A percentile compares a stretch with the other conserved stretches of the same genome.
These are phyloP conservation scores for Litsea cubeba DNA, from an alignment of 164 flowering plant species.

Conservation along the genomic window DNA sequence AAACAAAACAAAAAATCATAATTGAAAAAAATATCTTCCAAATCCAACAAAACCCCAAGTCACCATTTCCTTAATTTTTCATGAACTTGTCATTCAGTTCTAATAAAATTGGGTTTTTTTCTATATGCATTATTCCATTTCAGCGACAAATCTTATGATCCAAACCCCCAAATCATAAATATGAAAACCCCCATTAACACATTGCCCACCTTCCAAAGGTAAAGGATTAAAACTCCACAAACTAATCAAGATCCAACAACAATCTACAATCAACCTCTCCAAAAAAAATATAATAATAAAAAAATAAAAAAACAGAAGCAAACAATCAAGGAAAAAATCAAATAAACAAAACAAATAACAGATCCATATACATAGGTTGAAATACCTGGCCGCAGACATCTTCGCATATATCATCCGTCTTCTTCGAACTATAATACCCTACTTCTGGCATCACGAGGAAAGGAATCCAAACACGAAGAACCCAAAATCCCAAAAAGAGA, in stretches of 20 bases:
- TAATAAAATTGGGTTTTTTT: not conserved
- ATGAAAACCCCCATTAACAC: not conserved
- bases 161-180: not conserved
- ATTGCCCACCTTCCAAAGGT: not conserved
- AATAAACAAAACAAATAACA: not conserved
- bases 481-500: not conserved
- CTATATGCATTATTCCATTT: not conserved
- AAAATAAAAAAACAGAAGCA: not conserved
- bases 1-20: too few relatives aligned
- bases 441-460: slow-evolving; percentile 42
- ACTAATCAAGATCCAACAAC: not conserved
- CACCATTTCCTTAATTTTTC: not conserved
- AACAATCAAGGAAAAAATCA: not conserved
- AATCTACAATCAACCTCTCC: not conserved
- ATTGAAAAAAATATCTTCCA: too few relatives aligned
- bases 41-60: too few relatives aligned
- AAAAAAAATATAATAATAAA: too few relatives aligned
- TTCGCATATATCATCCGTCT: slow-evolving; percentile 72
- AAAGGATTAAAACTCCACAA: not conserved
- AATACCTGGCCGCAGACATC: slow-evolving; percentile 79
- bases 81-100: not conserved
- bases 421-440: slow-evolving; percentile 59
- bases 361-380: not conserved
- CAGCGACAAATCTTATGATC: not conserved
- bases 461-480: not conserved